A percentile compares a stretch with the other conserved stretches of the same genome.
These are phyloP conservation scores for Sugiyamaella pinicola DNA, from an alignment of 1,139 yeast species.

Conservation along the genomic window DNA sequence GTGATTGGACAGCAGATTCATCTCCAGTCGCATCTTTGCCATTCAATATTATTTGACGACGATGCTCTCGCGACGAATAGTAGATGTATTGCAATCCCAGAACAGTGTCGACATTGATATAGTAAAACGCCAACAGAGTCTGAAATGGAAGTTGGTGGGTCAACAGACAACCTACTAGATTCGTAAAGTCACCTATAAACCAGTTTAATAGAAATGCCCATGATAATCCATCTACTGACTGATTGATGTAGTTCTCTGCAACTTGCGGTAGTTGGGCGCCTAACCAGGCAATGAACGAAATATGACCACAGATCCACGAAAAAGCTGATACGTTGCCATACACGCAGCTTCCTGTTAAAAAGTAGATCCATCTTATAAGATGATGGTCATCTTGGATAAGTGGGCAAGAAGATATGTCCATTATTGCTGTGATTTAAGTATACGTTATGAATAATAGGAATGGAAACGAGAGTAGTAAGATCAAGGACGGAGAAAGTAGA, in stretches of 20 bases:
- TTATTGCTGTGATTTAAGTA: too few species aligned
- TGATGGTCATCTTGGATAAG: slow-evolving; percentile 28
- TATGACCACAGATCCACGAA: slow-evolving; percentile 48
- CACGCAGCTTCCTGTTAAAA: slow-evolving; percentile 38
- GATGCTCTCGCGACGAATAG: slow-evolving; percentile 47
- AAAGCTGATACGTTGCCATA: slow-evolving; percentile 37
- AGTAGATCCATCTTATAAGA: slow-evolving; percentile 39
- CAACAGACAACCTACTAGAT: slow-evolving; percentile 75
- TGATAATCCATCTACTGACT: slow-evolving; percentile 86
- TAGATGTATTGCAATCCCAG: slow-evolving; percentile 77
- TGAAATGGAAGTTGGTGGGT: slow-evolving; percentile 81
- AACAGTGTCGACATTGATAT: slow-evolving; percentile 68
- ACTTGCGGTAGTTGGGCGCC: slow-evolving; percentile 91
- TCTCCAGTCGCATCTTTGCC: slow-evolving; percentile 12
- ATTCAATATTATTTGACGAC: slow-evolving; percentile 24
- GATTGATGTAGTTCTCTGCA: slow-evolving; percentile 66
- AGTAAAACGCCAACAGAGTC: slow-evolving; percentile 70
- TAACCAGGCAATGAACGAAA: slow-evolving; percentile 68
- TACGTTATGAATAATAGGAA: too few species aligned
- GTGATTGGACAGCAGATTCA: not conserved
- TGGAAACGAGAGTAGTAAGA: too few species aligned
- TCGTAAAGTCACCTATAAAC: slow-evolving; percentile 83
- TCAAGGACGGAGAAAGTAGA: too few species aligned
- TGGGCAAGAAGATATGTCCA: slow-evolving; percentile 24
- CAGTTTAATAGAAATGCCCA: slow-evolving; percentile 73